Percentiles rank a stretch among this genome's conserved stretches.
phyloP scores from a whole-genome alignment of 345 rosid species.

The Moricandia arvensis region DNA sequence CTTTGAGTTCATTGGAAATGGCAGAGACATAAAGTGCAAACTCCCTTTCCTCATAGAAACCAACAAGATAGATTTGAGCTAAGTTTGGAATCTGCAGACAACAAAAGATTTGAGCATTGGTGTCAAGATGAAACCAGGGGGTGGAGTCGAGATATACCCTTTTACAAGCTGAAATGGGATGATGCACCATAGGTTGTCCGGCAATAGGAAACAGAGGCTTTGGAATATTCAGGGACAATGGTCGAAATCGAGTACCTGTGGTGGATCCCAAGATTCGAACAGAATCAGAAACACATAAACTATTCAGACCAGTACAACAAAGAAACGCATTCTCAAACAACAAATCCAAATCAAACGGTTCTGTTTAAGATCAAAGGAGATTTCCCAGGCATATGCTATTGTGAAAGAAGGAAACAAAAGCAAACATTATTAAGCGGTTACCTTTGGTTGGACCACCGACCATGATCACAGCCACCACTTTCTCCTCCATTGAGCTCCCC shows the following conservation, averaged over 20 bases:
- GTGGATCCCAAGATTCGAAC: slow-evolving; percentile 16
- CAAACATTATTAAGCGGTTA: slow-evolving; percentile 13
- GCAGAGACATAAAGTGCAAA: slow-evolving; percentile 78
- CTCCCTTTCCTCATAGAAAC: slow-evolving; percentile 93
- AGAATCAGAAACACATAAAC: neutral
- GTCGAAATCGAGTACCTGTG: slow-evolving; percentile 86
- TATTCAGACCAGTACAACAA: neutral
- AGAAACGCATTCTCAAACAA: neutral
- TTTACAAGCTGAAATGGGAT: slow-evolving; percentile 96
- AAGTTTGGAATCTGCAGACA: slow-evolving; percentile 71
- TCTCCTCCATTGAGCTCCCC: slow-evolving; percentile 68
- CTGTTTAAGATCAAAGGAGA: neutral
- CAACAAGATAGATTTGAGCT: slow-evolving; percentile 72
- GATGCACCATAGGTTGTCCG: slow-evolving; percentile 96
- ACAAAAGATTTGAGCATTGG: no score
- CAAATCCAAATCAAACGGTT: slow-evolving; percentile 4
- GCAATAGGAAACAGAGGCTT: slow-evolving; percentile 94
- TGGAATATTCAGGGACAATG: slow-evolving; percentile 82
- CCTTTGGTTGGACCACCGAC: slow-evolving; percentile 99
- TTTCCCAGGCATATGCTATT: neutral
- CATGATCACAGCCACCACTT: slow-evolving; percentile 93
- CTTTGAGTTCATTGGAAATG: slow-evolving; percentile 78
- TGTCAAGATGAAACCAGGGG: neutral
- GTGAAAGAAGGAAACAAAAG: neutral
- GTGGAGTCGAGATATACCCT: slow-evolving; percentile 46